Base-by-base conservation (phyloP, 1,284 basidiomycete species). In the Ceratobasidium sp. region DNA sequence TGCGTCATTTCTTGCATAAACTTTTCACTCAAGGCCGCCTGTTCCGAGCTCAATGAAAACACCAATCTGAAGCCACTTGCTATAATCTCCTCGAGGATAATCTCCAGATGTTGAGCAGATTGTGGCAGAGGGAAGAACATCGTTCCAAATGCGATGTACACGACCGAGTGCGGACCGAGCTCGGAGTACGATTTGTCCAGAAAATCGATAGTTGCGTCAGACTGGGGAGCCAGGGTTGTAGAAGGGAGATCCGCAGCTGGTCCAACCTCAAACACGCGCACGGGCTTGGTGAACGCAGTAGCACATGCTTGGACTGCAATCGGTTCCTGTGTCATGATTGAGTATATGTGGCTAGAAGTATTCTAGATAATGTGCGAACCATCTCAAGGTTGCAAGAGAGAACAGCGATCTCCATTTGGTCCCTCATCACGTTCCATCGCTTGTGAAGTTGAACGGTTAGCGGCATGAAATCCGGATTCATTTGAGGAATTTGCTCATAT, bases 121-220 rank as follows among this genome's bases (percentile, higher is more conserved):
- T 53, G 10, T 3, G 62, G 62, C 6, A 65, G 18, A 4, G 62
- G 62, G 62, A 65, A 65, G 62, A 65, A 65, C 12, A 43, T 10
- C 4, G 62, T 52, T 26, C 62, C 62, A 32, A 65, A 65, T 3
- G 62, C 45, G 16, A 53, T 43, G 34, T 65, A 65, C 18, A 65
- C 39, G 8, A 65, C 46, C 6, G 62, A 65, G 28, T 65, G 62
- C 3, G 46, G 30, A 21, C 62, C 62, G n/a, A 52, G 45, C 34
- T 65, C 62, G 28, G 62, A n/a, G 30, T 52, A 48, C 16, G 62
- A 28, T 9, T 46, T 26, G 23, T 65, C 62, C 8, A 65, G 48
- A 18, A 65, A 65, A 30, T 52, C 39, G 30, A 36, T 23, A 3
- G 41, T 26, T 10, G 36, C 18, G 36, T 59, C 57, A 6, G 57